Base-by-base conservation (phyloP, 1,284 basidiomycete species). In the Papiliotrema fonsecae region DNA sequence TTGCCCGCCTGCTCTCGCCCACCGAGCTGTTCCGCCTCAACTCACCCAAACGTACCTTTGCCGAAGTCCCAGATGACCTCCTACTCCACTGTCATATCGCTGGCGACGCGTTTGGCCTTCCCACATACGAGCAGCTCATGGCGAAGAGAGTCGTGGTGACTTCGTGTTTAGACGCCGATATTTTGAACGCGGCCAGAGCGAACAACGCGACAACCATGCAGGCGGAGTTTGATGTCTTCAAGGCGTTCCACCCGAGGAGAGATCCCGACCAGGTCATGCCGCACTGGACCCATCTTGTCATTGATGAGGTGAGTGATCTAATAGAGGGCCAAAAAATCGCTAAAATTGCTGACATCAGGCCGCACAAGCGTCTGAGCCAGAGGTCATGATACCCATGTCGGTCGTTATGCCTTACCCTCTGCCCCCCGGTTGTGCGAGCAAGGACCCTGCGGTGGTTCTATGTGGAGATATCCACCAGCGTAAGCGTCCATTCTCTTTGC, bases 251-350 rank as follows among this genome's bases (percentile, higher is more conserved):
- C 49, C 58, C 68, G 10, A 19, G 4, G 9, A 9, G 4, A 5
- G 5, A 16, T 14, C 14, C 9, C 28, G 16, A 16, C 26, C 30
- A 32, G 27, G 30, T 49, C 16, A n/a, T 18, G 14, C 68, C 58
- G 13, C 73, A 75, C 43, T 76, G 73, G 59, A 69, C 65, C 4
- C 69, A 69, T 58, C 60, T 75, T 7, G 47, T 76, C 4, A 54
- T 75, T 18, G 75, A 76, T 50, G 75, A 76, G 55, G 64, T 62
- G 40, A 49, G 60, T 45, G n/a, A n/a, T n/a, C n/a, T n/a, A n/a
- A n/a, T n/a, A n/a, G n/a, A 21, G 4, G 25, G 7, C 3, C 24
- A n/a, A 21, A 28, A 16, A 3, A 35, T 14, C 24, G 4, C 7
- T 16, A 39, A 16, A 11, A n/a, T n/a, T 11, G n/a, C 38, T 34